Conservation (phyloP, 2,329 filamentous ascomycete genomes). For the Zymoseptoria passerinii region DNA sequence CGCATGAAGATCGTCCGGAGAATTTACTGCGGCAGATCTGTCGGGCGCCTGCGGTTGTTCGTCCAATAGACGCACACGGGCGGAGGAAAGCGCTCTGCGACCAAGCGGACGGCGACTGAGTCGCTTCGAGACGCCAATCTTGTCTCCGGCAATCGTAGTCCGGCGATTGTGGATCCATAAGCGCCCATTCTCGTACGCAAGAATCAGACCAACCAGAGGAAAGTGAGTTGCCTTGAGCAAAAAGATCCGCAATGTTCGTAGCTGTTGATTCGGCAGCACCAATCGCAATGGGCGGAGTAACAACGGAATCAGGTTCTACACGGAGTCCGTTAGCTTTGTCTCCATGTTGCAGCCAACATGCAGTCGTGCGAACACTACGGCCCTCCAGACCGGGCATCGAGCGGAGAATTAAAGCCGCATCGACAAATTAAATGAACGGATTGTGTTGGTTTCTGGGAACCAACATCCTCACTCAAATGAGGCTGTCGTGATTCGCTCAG, state of each 20-base stretch:
- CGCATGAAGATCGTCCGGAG: slow-evolving; percentile 9
- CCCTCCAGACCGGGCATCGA: neutral
- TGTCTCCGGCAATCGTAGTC: slow-evolving; percentile 5
- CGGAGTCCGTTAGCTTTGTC: slow-evolving; percentile 8
- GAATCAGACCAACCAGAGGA: slow-evolving; percentile 62
- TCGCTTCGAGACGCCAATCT: slow-evolving; percentile 8
- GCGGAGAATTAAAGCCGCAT: neutral
- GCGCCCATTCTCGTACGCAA: slow-evolving; percentile 51
- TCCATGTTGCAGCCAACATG: neutral
- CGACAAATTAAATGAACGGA: neutral
- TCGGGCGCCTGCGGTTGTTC: slow-evolving; percentile 13
- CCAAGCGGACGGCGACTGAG: slow-evolving; percentile 14
- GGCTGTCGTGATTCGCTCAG: slow-evolving; percentile 12
- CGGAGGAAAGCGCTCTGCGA: slow-evolving; percentile 11
- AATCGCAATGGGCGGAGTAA: slow-evolving; percentile 65
- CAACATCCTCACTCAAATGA: slow-evolving; percentile 13
- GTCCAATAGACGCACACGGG: slow-evolving; percentile 11
- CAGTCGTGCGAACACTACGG: neutral
- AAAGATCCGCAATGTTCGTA: slow-evolving; percentile 54
- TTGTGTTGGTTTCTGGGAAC: slow-evolving; percentile 12
- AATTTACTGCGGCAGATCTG: slow-evolving; percentile 7
- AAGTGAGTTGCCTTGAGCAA: slow-evolving; percentile 53
- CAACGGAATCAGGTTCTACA: slow-evolving; percentile 63
- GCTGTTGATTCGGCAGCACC: slow-evolving; percentile 54
- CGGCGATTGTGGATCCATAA: slow-evolving; percentile 17